These are phyloP conservation scores for Kuraishia ogatae DNA, from an alignment of 805 yeast genomes.

Conservation along the genomic window DNA sequence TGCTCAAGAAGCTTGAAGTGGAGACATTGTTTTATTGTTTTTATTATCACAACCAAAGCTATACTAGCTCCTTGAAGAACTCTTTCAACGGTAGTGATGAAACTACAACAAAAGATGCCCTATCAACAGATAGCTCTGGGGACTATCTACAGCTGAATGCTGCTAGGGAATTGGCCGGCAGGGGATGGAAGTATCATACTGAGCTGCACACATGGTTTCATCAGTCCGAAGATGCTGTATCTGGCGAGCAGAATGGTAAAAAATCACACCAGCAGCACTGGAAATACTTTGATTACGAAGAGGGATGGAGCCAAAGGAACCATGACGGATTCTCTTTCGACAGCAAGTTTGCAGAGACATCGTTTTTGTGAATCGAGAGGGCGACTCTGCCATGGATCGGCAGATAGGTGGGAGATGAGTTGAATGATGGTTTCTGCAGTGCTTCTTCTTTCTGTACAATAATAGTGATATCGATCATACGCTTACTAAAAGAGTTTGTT, in stretches of 20 bases:
- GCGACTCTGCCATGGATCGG: not conserved
- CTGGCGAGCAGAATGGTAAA: slow-evolving; percentile 8
- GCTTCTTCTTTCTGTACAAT: not conserved
- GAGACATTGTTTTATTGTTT: slow-evolving; percentile 90
- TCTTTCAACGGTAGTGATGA: not conserved
- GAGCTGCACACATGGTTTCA: slow-evolving; percentile 76
- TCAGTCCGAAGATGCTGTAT: slow-evolving; percentile 52
- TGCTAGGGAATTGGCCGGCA: slow-evolving; percentile 65
- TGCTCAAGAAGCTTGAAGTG: slow-evolving; percentile 65
- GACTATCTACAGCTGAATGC: slow-evolving; percentile 67
- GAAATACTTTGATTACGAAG: slow-evolving; percentile 28
- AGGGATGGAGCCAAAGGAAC: slow-evolving; percentile 38
- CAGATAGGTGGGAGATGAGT: not conserved
- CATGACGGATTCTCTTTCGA: slow-evolving; percentile 29
- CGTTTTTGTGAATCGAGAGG: slow-evolving; percentile 5
- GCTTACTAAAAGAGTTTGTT: not conserved
- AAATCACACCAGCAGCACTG: slow-evolving; percentile 25
- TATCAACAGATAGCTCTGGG: slow-evolving; percentile 21
- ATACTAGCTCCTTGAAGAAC: not conserved
- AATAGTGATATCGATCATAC: not conserved
- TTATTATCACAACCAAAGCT: slow-evolving; percentile 51
- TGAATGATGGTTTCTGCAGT: not conserved
- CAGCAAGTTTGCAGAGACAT: slow-evolving; percentile 23
- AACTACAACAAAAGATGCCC: not conserved
- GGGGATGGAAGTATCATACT: slow-evolving; percentile 79